Evolutionary conservation across 352 stramenopile genomes (phyloP), one percentile per base, ranked within the genome.

Genomic region (Phytophthora ohioensis): DNA sequence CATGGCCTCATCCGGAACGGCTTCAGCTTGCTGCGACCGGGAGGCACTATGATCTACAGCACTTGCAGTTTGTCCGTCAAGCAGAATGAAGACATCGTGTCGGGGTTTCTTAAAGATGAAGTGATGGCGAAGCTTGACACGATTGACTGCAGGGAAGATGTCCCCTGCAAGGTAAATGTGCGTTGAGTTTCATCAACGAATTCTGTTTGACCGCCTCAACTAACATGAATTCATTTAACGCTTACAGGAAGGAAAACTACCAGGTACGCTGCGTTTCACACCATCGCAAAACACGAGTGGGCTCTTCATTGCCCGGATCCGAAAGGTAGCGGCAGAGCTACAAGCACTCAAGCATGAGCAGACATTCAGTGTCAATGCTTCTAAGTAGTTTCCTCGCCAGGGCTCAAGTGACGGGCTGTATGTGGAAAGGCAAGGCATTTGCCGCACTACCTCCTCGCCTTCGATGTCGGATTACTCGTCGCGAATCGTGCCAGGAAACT

Each of bases 1-100:
- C 66, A 68, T 51, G 82, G 64, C 10, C 62, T 94, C 31, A 90
- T 94, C 15, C 71, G 79, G 4, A 97, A 95, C 36, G 95, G 93
- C 7, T 99, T 98, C 78, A 73, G 79, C 17, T 57, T 97, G 36
- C 79, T 99, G n/a, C 85, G 84, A 60, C 72, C 71, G 12, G 95
- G 94, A 39, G 96, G 96, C 10, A 85, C 66, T 6, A 86, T 99
- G 80, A 87, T 99, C n/a, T 99, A 99, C 75, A 98, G 92, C 58
- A 99, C 94, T 7, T 98, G 96, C 77, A 98, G 93, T 56, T 80
- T 99, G 15, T 97, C 91, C 1, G 60, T 92, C 17, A 83, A 88
- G 65, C 94, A 99, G 76, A 99, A 99, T 70, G 95, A 98, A 79
- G 79, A 92, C 3, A 84, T 98, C n/a, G 92, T 99, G 8, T 43